These are phyloP conservation scores for Collariella sp. DNA, from an alignment of 495 filamentous ascomycete species.

Conservation along the genomic window DNA sequence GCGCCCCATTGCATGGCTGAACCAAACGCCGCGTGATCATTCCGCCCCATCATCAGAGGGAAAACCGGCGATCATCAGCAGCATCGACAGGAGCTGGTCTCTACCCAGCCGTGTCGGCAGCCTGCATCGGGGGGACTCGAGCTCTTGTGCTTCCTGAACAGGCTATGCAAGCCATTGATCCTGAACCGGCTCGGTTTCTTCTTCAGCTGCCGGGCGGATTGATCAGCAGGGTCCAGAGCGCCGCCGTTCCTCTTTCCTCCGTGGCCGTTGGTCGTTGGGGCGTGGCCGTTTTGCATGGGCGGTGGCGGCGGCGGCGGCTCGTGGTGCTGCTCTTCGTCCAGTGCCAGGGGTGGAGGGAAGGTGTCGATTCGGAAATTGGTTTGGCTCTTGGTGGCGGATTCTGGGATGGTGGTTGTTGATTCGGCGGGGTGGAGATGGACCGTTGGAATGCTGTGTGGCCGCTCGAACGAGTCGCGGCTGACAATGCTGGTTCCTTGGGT, in stretches of 20 bases:
- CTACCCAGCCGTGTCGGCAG: constrained; percentile 23
- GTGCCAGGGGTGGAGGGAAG: background rate
- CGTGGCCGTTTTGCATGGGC: constrained; percentile 11
- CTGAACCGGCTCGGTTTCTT: constrained; percentile 43
- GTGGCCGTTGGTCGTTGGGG: background rate
- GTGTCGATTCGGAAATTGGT: constrained; percentile 11
- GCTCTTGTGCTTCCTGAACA: constrained; percentile 38
- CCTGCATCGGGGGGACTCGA: constrained; percentile 32
- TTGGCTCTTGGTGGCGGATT: constrained; percentile 18
- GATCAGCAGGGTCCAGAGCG: constrained; percentile 19
- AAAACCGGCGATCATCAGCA: background rate
- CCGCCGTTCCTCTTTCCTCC: constrained; percentile 22
- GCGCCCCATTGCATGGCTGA: background rate
- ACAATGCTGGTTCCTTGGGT: constrained; percentile 51
- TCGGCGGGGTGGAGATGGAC: constrained; percentile 31
- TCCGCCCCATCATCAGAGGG: background rate
- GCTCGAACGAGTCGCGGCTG: constrained; percentile 42
- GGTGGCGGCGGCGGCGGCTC: too few relatives aligned
- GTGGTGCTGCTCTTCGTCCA: constrained; percentile 14
- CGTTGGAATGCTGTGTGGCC: constrained; percentile 32
- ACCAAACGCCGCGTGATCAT: background rate
- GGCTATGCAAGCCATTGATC: constrained; percentile 34
- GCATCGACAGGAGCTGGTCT: background rate
- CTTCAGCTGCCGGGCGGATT: constrained; percentile 28
- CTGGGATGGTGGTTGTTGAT: constrained; percentile 21